These are phyloP conservation scores for Tylopilus balloui DNA, from an alignment of 768 basidiomycete species.

Conservation along the genomic window DNA sequence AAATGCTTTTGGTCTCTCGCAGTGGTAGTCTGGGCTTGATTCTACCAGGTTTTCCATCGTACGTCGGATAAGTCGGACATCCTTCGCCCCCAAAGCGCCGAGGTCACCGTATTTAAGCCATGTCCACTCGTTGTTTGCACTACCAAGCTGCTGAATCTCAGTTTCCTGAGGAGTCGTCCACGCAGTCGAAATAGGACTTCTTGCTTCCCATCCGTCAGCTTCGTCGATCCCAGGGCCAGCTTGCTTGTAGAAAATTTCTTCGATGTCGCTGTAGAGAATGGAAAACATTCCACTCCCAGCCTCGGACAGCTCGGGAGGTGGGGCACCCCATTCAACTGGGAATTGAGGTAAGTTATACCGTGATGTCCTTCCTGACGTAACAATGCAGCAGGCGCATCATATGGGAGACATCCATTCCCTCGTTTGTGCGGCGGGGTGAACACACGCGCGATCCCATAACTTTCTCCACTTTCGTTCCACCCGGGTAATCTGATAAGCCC, in stretches of 20 bases:
- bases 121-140: conserved; percentile 6
- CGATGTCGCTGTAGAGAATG: conserved; percentile 51
- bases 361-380: conserved; percentile 35
- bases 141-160: not conserved
- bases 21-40: conserved; percentile 5
- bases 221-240: conserved; percentile 34
- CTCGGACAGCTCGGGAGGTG: conserved; percentile 34
- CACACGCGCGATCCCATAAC: conserved; percentile 52
- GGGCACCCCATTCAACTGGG: conserved; percentile 41
- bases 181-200: conserved; percentile 34
- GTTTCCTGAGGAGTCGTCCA: conserved; percentile 33
- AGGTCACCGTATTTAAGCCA: conserved; percentile 38
- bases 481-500: conserved; percentile 29
- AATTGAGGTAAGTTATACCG: conserved; percentile 31
- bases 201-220: conserved; percentile 43
- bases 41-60: conserved; percentile 21
- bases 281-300: conserved; percentile 44
- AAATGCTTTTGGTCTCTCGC: conserved; percentile 17
- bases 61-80: conserved; percentile 35
- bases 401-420: conserved; percentile 51
- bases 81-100: conserved; percentile 36
- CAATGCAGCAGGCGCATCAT: conserved; percentile 66
- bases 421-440: conserved; percentile 50
- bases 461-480: conserved; percentile 22
- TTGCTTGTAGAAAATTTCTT: conserved; percentile 40